Conservation (phyloP, 192 early-diverging fungal genomes). For the Backusella parvicylindrica region DNA sequence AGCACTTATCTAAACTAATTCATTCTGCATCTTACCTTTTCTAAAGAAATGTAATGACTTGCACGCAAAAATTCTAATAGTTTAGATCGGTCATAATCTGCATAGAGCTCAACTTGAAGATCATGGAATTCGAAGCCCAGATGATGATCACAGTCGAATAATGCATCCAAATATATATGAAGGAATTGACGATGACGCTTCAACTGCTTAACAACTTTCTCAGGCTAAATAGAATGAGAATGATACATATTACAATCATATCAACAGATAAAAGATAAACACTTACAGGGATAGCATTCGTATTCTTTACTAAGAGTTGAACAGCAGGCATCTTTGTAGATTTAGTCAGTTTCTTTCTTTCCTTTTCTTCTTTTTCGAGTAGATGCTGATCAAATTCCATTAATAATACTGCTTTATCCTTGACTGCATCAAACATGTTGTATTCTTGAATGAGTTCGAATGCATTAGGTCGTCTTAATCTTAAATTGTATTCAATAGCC, state of each 20-base stretch:
- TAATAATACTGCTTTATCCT: slow-evolving; percentile 75
- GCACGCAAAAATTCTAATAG: slow-evolving; percentile 83
- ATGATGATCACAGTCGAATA: slow-evolving; percentile 71
- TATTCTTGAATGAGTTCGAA: slow-evolving; percentile 72
- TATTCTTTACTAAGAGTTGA: slow-evolving; percentile 77
- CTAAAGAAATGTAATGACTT: slow-evolving; percentile 74
- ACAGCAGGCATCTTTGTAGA: slow-evolving; percentile 56
- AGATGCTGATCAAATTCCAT: slow-evolving; percentile 81
- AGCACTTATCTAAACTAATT: slow-evolving; percentile 6
- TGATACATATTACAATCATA: not conserved
- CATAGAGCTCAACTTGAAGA: slow-evolving; percentile 86
- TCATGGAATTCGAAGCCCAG: slow-evolving; percentile 72
- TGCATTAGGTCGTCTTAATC: slow-evolving; percentile 66
- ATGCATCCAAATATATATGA: slow-evolving; percentile 89
- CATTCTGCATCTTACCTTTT: slow-evolving; percentile 48
- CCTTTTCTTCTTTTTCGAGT: slow-evolving; percentile 32
- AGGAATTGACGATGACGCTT: slow-evolving; percentile 53
- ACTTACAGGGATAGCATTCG: slow-evolving; percentile 77
- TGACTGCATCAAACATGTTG: slow-evolving; percentile 77
- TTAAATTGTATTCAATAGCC: slow-evolving; percentile 78
- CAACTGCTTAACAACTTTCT: slow-evolving; percentile 72
- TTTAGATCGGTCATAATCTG: slow-evolving; percentile 74
- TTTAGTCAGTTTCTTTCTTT: not conserved
- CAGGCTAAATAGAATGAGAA: slow-evolving; percentile 34
- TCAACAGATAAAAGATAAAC: not conserved